Evolutionary conservation across 768 basidiomycete genomes (phyloP), one percentile per base, ranked within the genome.

Genomic region (Dentipellis sp.): DNA sequence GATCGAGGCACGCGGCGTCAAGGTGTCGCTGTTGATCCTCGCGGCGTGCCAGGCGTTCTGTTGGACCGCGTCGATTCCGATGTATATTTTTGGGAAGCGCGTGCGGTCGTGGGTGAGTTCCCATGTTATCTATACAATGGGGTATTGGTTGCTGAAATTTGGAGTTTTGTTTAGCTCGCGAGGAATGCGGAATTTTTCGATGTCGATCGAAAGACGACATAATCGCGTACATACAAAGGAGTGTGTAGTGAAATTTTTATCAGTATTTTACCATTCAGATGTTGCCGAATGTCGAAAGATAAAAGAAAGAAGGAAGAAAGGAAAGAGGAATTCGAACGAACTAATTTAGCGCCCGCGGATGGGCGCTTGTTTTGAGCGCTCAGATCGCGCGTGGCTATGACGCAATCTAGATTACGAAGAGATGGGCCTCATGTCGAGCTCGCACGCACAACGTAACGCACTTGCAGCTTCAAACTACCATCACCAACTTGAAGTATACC

Each of bases 51-150:
- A 74, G 56, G 71, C 72, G 4, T 65, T 72, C 47, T 76, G 73
- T 58, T 74, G 75, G 67, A 55, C 70, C 35, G 66, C 70, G n/a
- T 71, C 71, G 3, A 64, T 75, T 21, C 76, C 73, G 19, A 73
- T 75, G 75, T 76, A 74, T 58, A 60, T 74, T 29, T 76, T 64
- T 57, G 75, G 75, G 35, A 76, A 76, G 66, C 66, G 75, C 23
- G 71, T 70, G 14, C 59, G 75, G 55, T 71, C 74, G 1, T 74
- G 67, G 53, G 75, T 76, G 58, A 64, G 74, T 70, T 10, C 2
- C 14, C 4, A 9, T 16, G n/a, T 42, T 42, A 42, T 14, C 14
- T 42, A n/a, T n/a, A n/a, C n/a, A n/a, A n/a, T n/a, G n/a, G n/a
- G n/a, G n/a, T n/a, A n/a, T n/a, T n/a, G n/a, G n/a, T n/a, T n/a